Percentiles rank a stretch among this genome's conserved stretches.
phyloP scores from a whole-genome alignment of 148 eudicot species.

The Spergularia bocconei region DNA sequence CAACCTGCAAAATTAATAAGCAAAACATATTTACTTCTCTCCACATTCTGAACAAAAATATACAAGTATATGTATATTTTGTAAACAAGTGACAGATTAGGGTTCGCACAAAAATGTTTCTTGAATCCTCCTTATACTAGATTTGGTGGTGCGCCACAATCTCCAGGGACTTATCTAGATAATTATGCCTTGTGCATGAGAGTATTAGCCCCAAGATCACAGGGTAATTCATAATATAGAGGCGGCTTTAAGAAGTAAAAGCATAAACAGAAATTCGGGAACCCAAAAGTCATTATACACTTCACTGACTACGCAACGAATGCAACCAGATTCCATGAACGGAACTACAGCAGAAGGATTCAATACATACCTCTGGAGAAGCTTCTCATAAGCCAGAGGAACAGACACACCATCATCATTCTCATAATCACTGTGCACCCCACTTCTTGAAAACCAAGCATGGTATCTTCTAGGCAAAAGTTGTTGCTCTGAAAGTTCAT shows the following conservation, averaged over 20 bases:
- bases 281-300: background rate
- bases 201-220: background rate
- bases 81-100: background rate
- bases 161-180: background rate
- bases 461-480: slow-evolving; percentile 97
- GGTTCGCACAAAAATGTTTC: background rate
- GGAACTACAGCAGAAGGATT: background rate
- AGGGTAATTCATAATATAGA: background rate
- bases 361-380: slow-evolving; percentile 52
- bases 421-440: slow-evolving; percentile 43
- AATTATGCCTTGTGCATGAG: background rate
- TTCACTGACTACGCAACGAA: too few species aligned
- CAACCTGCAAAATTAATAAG: background rate
- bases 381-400: slow-evolving; percentile 58
- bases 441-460: slow-evolving; percentile 84
- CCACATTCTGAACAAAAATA: background rate
- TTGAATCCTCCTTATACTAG: background rate
- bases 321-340: slow-evolving; percentile 4
- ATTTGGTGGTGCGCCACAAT: background rate
- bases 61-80: background rate
- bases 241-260: background rate
- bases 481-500: slow-evolving; percentile 77
- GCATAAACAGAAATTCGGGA: background rate
- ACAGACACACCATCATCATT: slow-evolving; percentile 73
- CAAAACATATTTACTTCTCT: background rate